Conservation (phyloP, 129 eudicot species). For the Escallonia rubra region DNA sequence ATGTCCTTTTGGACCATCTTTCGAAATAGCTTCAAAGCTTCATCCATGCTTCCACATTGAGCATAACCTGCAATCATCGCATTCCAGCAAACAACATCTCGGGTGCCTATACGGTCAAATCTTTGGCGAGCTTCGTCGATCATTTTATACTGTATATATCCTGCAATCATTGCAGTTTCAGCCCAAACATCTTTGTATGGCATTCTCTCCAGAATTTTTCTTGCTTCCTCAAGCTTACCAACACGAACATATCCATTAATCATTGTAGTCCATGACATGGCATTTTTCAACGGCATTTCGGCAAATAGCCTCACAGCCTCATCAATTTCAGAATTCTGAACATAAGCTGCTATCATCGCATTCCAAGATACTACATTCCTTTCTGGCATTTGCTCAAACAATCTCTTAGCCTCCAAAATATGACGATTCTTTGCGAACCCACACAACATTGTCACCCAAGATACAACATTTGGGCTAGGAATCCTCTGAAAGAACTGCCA, state of each 20-base stretch:
- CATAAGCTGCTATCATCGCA: slow-evolving; percentile 62
- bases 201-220: slow-evolving; percentile 34
- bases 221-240: slow-evolving; percentile 49
- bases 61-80: slow-evolving; percentile 63
- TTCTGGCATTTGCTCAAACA: slow-evolving; percentile 40
- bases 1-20: slow-evolving; percentile 35
- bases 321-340: slow-evolving; percentile 36
- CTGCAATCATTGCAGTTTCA: slow-evolving; percentile 60
- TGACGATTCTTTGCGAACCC: slow-evolving; percentile 44
- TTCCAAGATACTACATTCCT: slow-evolving; percentile 59
- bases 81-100: slow-evolving; percentile 56
- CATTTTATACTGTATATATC: slow-evolving; percentile 29
- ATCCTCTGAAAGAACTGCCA: slow-evolving; percentile 30
- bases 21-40: slow-evolving; percentile 40
- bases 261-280: slow-evolving; percentile 57
- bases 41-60: slow-evolving; percentile 43
- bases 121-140: slow-evolving; percentile 35
- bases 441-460: slow-evolving; percentile 53
- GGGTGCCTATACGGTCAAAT: slow-evolving; percentile 27
- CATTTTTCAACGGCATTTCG: slow-evolving; percentile 42
- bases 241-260: slow-evolving; percentile 29
- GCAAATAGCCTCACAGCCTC: slow-evolving; percentile 36
- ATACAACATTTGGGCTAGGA: slow-evolving; percentile 39
- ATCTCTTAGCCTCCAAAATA: slow-evolving; percentile 40
- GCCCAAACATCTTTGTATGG: slow-evolving; percentile 55